These are phyloP conservation scores for Ambrosia trifida DNA, from an alignment of 129 eudicot species.

Conservation along the genomic window DNA sequence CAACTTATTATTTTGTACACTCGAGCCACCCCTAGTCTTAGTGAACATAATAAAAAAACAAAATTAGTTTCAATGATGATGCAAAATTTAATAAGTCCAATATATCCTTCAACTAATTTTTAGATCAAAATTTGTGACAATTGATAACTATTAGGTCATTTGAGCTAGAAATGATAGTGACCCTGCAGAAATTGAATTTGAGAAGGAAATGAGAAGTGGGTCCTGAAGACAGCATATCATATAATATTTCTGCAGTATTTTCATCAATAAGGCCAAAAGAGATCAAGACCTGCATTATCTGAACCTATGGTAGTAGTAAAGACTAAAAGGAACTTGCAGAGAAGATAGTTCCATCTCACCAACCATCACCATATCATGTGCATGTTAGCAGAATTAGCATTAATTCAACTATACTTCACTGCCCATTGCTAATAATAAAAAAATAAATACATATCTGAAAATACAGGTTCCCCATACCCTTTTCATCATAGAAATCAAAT, in stretches of 20 bases:
- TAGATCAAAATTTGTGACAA: neutral
- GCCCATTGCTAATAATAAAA: neutral
- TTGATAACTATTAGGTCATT: slow-evolving; percentile 18
- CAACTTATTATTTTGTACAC: too few relatives aligned
- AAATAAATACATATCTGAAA: neutral
- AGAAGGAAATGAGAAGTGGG: slow-evolving; percentile 31
- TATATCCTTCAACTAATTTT: neutral
- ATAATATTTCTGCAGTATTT: slow-evolving; percentile 6
- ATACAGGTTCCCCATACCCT: neutral
- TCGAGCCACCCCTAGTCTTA: neutral
- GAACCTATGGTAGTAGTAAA: slow-evolving; percentile 27
- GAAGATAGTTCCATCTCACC: slow-evolving; percentile 35
- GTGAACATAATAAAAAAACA: neutral
- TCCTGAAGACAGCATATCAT: slow-evolving; percentile 30
- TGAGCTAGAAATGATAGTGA: slow-evolving; percentile 22
- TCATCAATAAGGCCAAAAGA: slow-evolving; percentile 31
- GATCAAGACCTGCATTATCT: slow-evolving; percentile 20
- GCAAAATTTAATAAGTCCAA: neutral
- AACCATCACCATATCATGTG: slow-evolving; percentile 35
- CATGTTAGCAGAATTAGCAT: slow-evolving; percentile 27
- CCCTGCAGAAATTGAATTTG: slow-evolving; percentile 16
- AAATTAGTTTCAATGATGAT: neutral
- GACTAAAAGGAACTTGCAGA: slow-evolving; percentile 35
- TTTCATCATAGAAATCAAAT: neutral
- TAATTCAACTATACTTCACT: slow-evolving; percentile 19